Conservation (phyloP, 2,329 filamentous ascomycete species). For the Fusarium caatingaense region DNA sequence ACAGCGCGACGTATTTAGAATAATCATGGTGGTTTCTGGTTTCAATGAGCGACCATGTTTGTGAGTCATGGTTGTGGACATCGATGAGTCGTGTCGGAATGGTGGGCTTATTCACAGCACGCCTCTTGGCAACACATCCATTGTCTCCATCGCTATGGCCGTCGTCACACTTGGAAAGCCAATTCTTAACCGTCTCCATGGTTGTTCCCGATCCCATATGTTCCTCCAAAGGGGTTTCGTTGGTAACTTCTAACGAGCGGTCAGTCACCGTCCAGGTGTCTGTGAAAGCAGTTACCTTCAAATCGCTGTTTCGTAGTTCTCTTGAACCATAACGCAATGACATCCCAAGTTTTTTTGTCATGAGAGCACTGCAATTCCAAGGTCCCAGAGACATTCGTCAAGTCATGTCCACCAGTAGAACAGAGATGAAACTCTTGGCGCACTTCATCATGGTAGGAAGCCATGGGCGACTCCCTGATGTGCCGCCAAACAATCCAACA, state of each 20-base stretch:
- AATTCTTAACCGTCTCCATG: background rate
- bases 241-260: background rate
- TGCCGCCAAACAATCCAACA: background rate
- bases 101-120: background rate
- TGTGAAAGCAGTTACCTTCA: background rate
- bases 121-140: background rate
- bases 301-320: background rate
- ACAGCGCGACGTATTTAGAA: background rate
- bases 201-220: background rate
- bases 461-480: background rate
- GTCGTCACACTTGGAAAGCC: background rate
- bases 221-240: background rate
- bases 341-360: background rate
- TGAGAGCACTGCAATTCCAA: background rate
- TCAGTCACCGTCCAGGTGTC: background rate
- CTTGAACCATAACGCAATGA: background rate
- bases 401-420: no score
- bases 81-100: background rate
- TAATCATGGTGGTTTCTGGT: fast-evolving
- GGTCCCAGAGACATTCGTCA: background rate
- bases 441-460: background rate
- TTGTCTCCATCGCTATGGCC: no score
- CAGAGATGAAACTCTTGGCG: background rate
- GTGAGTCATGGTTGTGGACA: fast-evolving
- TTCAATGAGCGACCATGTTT: background rate